Base-by-base conservation (phyloP, 78 protist species). In the Isochrysis galbana region DNA sequence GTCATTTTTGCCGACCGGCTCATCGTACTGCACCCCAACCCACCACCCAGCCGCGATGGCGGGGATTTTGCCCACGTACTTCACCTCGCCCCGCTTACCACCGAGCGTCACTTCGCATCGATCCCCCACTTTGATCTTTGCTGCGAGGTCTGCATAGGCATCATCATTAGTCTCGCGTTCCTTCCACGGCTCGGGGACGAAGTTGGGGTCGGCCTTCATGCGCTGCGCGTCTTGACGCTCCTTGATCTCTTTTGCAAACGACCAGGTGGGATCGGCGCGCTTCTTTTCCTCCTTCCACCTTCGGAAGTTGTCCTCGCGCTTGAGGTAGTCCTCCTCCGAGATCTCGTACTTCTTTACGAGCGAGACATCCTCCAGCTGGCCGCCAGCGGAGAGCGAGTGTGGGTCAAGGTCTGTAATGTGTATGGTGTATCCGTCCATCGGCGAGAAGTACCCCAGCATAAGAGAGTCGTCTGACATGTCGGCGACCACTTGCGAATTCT, bases 1-100 rank as follows among this genome's bases (percentile, higher is more conserved):
- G 89, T 97, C 97, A 61, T 95, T 90, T 91, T 96, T 96, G 21
- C 97, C 97, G 1, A 92, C 84, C 36, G 98, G 98, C 90, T 94
- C 94, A 70, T 97, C 97, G 41, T 95, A 89, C 54, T 36, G 44
- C 29, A 97, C 91, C 22, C 98, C 98, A 51, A 97, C 78, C 95
- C 97, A 96, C 47, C 26, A 91, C 19, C 93, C 98, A 45, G 69
- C 77, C 23, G 51, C 89, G 38, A 86, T 32, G 90, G 44, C 92
- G 7, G 72, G 44, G 36, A 95, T 90, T 19, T 45, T 46, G 17
- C 97, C 97, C 11, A 94, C 91, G 70, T 80, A 97, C 42, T 88
- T 41, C 41, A 97, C 96, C 38, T 45, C 70, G 36, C 97, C 98
- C 42, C 89, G 88, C 42, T 96, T 83, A 19, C 54, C 92, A 1